Evolutionary conservation across 2,329 filamentous ascomycete genomes (phyloP).

Genomic region (Plenodomus lindquistii): DNA sequence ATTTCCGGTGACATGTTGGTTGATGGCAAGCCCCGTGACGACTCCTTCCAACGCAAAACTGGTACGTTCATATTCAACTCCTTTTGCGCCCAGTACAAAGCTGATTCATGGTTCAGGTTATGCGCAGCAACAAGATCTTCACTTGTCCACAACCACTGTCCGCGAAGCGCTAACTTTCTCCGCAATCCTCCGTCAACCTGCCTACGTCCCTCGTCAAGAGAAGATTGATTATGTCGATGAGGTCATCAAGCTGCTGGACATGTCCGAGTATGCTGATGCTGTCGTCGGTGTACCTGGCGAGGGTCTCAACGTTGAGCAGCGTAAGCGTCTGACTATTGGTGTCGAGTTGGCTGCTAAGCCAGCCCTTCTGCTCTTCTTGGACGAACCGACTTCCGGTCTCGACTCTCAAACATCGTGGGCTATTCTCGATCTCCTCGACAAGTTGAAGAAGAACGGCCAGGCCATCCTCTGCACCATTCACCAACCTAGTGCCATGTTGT

Average conservation of each 20-base stretch:
- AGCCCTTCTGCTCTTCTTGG: conserved; percentile 84
- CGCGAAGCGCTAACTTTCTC: conserved; percentile 87
- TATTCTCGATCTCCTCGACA: conserved; percentile 85
- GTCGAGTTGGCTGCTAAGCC: conserved; percentile 96
- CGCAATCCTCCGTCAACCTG: conserved; percentile 81
- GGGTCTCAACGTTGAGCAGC: conserved; percentile 68
- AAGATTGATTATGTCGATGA: conserved; percentile 88
- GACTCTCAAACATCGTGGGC: conserved; percentile 94
- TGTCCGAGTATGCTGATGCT: conserved; percentile 88
- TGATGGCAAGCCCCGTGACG: conserved; percentile 72
- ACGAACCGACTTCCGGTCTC: conserved; percentile 92
- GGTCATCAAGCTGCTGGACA: conserved; percentile 87
- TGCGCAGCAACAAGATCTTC: conserved; percentile 90
- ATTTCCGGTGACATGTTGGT: conserved; percentile 87
- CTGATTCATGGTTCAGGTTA: conserved; percentile 52
- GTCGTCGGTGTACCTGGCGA: conserved; percentile 89
- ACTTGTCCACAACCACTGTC: conserved; percentile 81
- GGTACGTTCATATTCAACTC: conserved; percentile 50
- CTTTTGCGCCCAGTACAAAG: not conserved
- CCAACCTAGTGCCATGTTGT: conserved; percentile 93
- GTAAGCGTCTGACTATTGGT: conserved; percentile 84
- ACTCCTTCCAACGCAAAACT: conserved; percentile 87
- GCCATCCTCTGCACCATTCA: conserved; percentile 97
- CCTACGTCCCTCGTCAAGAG: conserved; percentile 70
- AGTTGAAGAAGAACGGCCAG: conserved; percentile 78